Conservation (phyloP, 768 basidiomycete genomes). For the Mycena venus region DNA sequence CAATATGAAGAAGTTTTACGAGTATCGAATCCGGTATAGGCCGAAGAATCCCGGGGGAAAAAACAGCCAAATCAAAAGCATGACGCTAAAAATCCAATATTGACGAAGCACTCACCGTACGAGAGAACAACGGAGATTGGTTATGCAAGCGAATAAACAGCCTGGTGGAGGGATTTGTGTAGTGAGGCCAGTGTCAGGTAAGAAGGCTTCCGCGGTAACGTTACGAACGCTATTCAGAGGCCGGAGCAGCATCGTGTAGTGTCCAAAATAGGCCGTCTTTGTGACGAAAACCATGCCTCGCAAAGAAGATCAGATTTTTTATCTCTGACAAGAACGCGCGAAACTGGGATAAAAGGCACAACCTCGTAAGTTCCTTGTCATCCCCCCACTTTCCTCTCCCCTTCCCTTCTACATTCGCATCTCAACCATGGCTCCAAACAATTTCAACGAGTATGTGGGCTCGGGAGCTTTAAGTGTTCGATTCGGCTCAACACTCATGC, state of each 20-base stretch:
- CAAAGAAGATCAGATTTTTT: slow-evolving; percentile 51
- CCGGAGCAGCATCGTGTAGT: slow-evolving; percentile 50
- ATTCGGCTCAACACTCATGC: too few species aligned
- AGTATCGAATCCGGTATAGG: slow-evolving; percentile 29
- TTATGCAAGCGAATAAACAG: not conserved
- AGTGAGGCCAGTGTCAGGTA: slow-evolving; percentile 44
- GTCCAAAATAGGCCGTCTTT: slow-evolving; percentile 44
- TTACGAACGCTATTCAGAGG: slow-evolving; percentile 53
- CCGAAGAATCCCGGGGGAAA: slow-evolving; percentile 26
- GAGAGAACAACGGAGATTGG: slow-evolving; percentile 35
- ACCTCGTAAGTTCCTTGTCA: slow-evolving; percentile 57
- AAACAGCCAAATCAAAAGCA: slow-evolving; percentile 28
- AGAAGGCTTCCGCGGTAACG: slow-evolving; percentile 56
- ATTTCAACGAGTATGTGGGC: too few species aligned
- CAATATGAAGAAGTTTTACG: slow-evolving; percentile 28
- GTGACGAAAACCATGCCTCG: slow-evolving; percentile 48
- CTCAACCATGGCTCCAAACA: too few species aligned
- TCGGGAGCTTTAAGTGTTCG: too few species aligned
- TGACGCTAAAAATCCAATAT: slow-evolving; percentile 32
- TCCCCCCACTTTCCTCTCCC: too few species aligned
- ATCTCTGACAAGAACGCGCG: slow-evolving; percentile 53
- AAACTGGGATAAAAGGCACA: slow-evolving; percentile 60
- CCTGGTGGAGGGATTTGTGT: slow-evolving; percentile 41
- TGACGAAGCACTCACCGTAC: slow-evolving; percentile 15
- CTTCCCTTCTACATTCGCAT: too few species aligned